Evolutionary conservation across 2,329 filamentous ascomycete genomes (phyloP).

Genomic region (Xylaria sp.): DNA sequence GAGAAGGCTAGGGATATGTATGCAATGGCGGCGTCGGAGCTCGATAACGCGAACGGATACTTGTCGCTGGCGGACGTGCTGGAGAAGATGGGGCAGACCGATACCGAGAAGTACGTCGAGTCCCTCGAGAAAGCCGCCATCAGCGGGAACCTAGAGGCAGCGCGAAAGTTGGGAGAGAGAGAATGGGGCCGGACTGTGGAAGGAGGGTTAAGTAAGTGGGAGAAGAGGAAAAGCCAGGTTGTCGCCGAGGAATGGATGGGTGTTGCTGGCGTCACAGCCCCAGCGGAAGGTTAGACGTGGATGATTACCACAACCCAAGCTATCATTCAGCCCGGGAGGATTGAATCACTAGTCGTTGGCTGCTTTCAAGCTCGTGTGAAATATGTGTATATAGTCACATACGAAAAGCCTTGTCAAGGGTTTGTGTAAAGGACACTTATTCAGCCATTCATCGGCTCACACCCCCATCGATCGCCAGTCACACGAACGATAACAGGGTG

Average conservation of each 20-base stretch:
- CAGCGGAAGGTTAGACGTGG: neutral
- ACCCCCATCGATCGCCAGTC: neutral
- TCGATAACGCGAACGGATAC: conserved; percentile 48
- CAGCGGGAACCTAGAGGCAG: conserved; percentile 43
- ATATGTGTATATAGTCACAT: neutral
- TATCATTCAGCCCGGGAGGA: neutral
- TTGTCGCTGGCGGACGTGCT: conserved; percentile 47
- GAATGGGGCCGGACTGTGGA: conserved; percentile 36
- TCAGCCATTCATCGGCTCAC: neutral
- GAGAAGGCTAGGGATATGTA: conserved; percentile 42
- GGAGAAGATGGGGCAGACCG: conserved; percentile 28
- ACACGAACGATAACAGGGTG: neutral
- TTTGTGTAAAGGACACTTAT: neutral
- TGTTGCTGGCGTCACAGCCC: conserved; percentile 9
- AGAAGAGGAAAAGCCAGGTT: conserved; percentile 38
- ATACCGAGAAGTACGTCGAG: conserved; percentile 41
- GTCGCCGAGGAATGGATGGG: conserved; percentile 43
- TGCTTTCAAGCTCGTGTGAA: neutral
- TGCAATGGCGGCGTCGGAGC: conserved; percentile 45
- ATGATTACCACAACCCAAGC: neutral
- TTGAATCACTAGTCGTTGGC: neutral
- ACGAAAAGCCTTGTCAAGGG: neutral
- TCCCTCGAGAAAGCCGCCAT: conserved; percentile 51
- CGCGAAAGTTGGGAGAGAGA: conserved; percentile 44
- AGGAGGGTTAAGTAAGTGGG: conserved; percentile 34